Evolutionary conservation across 176 grass and related monocot genomes (phyloP), one percentile per base, ranked within the genome.

Genomic region (Tillandsia fasciculata): DNA sequence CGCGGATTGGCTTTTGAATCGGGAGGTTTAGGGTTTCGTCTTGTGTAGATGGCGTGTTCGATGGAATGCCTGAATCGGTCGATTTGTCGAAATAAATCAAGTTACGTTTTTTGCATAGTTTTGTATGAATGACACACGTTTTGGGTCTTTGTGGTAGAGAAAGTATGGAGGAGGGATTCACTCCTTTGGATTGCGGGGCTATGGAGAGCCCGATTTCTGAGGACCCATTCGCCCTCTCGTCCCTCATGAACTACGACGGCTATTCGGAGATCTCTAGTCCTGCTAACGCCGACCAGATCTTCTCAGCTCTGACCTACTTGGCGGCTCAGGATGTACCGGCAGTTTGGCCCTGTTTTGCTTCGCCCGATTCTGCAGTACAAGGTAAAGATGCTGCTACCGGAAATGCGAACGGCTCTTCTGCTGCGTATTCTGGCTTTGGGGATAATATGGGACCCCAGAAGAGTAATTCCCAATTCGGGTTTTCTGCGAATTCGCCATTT

Each of bases 211-310:
- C 17, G 26, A 18, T 59, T 47, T 12, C 2, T n/a, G 53, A 69
- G 15, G 87, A 90, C 49, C 65, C 69, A 26, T 81, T 77, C 48
- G 64, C 52, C 66, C 12, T 85, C 9, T 80, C 82, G 22, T 28
- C 69, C 28, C 29, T 83, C 48, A 74, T 80, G 52, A 72, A 53
- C 56, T 48, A 85, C 61, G 83, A 85, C 66, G 66, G 71, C 22
- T 85, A 72, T 61, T 51, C 63, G 2, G 83, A 90, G 8, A 50
- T 72, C 8, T 59, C 51, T 13, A 72, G 67, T 27, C 63, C 87
- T 15, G 69, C 64, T 0, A 72, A 72, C 50, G 22, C 58, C 20
- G 82, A 85, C 61, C 68, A 58, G 54, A 68, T 75, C 14, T 72
- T 70, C 11, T 77, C 79, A 0, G 12, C 52, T 17, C 49, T 82